Conservation (phyloP, 345 rosid species). For the Salix caprea region DNA sequence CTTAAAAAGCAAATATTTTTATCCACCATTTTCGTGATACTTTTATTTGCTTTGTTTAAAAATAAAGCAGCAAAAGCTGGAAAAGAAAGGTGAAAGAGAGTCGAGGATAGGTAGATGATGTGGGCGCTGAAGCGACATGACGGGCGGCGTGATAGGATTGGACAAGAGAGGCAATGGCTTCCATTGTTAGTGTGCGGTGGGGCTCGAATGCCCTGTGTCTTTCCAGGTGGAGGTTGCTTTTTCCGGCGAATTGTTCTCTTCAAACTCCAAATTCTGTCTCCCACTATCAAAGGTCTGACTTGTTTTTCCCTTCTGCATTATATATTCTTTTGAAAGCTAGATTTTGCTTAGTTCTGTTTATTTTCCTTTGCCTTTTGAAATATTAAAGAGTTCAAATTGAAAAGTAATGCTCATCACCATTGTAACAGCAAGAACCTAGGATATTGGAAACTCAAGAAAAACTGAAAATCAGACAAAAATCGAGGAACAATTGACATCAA, state of each 20-base stretch:
- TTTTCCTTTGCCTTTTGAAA: not conserved
- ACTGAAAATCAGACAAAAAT: not conserved
- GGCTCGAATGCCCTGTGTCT: constrained; percentile 24
- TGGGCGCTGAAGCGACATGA: not conserved
- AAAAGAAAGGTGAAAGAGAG: not conserved
- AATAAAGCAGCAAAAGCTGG: too few relatives aligned
- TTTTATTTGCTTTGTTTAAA: too few relatives aligned
- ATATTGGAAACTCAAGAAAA: not conserved
- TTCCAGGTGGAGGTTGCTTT: constrained; percentile 27
- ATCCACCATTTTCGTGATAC: too few relatives aligned
- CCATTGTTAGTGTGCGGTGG: constrained; percentile 19
- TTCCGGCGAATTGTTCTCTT: not conserved
- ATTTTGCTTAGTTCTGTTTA: not conserved
- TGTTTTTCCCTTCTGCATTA: not conserved
- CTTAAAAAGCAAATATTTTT: too few relatives aligned
- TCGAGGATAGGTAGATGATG: not conserved
- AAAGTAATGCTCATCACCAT: not conserved
- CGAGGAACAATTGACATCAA: not conserved
- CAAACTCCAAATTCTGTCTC: not conserved
- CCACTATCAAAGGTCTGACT: not conserved
- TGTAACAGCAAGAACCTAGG: not conserved
- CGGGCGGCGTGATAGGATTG: not conserved
- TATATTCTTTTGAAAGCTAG: not conserved
- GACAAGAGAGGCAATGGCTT: not conserved
- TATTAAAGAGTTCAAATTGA: too few relatives aligned